Conservation (phyloP, 2,329 filamentous ascomycete genomes). For the Diplodia scrobiculata region DNA sequence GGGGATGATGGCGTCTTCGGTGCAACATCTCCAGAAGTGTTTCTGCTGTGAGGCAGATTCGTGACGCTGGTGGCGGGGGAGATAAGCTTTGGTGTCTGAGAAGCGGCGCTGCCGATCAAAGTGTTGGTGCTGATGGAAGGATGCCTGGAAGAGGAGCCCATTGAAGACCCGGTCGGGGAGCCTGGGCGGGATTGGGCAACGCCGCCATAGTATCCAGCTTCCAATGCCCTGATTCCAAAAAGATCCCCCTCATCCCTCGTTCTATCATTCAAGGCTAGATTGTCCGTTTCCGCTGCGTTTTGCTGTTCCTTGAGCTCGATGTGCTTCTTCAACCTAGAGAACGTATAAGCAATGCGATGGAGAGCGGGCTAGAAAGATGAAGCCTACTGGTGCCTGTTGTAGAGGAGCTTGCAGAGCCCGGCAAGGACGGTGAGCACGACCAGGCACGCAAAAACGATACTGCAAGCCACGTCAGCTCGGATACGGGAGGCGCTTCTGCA, state of each 20-base stretch:
- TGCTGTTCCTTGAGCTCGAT: slow-evolving; percentile 36
- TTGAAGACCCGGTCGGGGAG: slow-evolving; percentile 41
- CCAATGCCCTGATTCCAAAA: slow-evolving; percentile 47
- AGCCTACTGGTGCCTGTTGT: slow-evolving; percentile 42
- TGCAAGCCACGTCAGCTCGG: slow-evolving; percentile 32
- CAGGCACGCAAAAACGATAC: slow-evolving; percentile 41
- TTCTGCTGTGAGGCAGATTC: slow-evolving; percentile 36
- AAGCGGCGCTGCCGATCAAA: slow-evolving; percentile 39
- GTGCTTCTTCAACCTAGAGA: slow-evolving; percentile 38
- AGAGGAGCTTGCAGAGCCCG: slow-evolving; percentile 43
- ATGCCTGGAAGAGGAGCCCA: slow-evolving; percentile 31
- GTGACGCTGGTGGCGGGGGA: slow-evolving; percentile 42
- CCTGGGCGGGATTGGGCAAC: slow-evolving; percentile 45
- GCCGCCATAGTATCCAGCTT: slow-evolving; percentile 47
- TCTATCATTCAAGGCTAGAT: slow-evolving; percentile 41
- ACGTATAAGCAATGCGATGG: not conserved
- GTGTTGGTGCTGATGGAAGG: slow-evolving; percentile 42
- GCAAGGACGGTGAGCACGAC: slow-evolving; percentile 40
- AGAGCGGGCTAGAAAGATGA: not conserved
- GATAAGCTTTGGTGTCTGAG: slow-evolving; percentile 39
- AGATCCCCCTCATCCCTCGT: slow-evolving; percentile 46
- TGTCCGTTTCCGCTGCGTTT: slow-evolving; percentile 39
- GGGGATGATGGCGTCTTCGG: slow-evolving; percentile 32
- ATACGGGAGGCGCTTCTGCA: too few relatives aligned
- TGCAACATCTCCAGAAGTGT: slow-evolving; percentile 31